Evolutionary conservation across 768 basidiomycete genomes (phyloP), one percentile per base, ranked within the genome.

Genomic region (Candolleomyces eurysporus): DNA sequence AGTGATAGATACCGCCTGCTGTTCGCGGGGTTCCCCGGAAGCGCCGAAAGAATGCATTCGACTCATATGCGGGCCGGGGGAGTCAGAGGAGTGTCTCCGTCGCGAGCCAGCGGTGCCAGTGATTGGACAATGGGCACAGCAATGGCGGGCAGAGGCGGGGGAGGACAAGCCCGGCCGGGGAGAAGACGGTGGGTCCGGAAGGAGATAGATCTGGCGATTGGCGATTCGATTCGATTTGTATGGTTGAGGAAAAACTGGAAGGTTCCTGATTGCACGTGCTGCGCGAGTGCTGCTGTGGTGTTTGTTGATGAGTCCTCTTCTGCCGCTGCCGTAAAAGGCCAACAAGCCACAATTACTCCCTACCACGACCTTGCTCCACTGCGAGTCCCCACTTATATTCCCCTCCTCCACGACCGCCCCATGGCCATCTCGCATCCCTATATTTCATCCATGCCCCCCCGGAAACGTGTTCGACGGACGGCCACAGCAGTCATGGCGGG

Each of bases 401-500:
- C 69, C 36, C 6, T 36, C 36, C 36, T 36, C 36, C 19, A 6
- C 65, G 60, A 63, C 58, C 50, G 59, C 66, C 59, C 63, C 55
- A 80, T 79, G 78, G 67, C 75, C 61, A 64, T 73, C 59, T 71
- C 73, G 58, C 61, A 70, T 53, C 71, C 68, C 57, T 65, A 69
- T 48, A 72, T 71, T 54, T 60, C 65, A 30, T 67, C 69, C 60
- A 71, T 76, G 58, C 60, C 60, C 7, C 72, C 75, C 5, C 66
- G 68, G 56, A 82, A 82, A 68, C 80, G 73, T 57, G 71, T 71
- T 31, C 76, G 82, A 19, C 87, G 91, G 61, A 87, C 83, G 52
- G 91, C 91, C 48, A 93, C 91, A 8, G 71, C 85, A 9, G 87
- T 92, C 46, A 83, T 92, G 74, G 85, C 90, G 0, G 91, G 91